These are phyloP conservation scores for Solanum piurae DNA, from an alignment of 257 asterid genomes.

Conservation along the genomic window DNA sequence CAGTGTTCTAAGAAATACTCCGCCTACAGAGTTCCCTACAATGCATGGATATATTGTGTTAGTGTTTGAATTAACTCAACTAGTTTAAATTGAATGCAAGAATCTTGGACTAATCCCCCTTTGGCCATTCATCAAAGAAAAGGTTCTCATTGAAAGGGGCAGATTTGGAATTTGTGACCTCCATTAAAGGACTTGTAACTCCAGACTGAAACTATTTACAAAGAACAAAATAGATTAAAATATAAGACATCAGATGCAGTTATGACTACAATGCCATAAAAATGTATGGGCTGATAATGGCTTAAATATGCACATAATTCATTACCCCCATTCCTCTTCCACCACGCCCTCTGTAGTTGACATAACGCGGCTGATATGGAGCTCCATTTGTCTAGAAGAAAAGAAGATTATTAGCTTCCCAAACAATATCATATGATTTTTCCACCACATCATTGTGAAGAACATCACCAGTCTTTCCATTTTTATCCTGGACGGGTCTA, in stretches of 20 bases:
- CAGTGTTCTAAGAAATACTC: neutral
- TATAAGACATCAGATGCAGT: neutral
- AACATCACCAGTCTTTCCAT: neutral
- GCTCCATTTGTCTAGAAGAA: slow-evolving; percentile 61
- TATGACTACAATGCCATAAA: neutral
- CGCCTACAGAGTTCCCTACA: neutral
- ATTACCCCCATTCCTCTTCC: slow-evolving; percentile 83
- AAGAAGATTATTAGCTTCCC: slow-evolving; percentile 8
- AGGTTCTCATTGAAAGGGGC: neutral
- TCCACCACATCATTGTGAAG: neutral
- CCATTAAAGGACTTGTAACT: neutral
- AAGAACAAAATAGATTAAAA: neutral
- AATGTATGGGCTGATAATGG: neutral
- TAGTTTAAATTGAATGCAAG: neutral
- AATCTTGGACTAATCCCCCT: neutral
- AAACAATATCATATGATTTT: neutral
- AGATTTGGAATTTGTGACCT: neutral
- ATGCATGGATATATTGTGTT: neutral
- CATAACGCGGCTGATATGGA: slow-evolving; percentile 40
- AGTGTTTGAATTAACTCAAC: neutral
- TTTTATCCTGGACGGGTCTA: neutral
- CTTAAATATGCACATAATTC: neutral
- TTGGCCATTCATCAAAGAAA: neutral
- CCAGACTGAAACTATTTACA: neutral
- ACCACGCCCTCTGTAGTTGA: slow-evolving; percentile 84